These are phyloP conservation scores for Botrytis medusae DNA, from an alignment of 2,329 filamentous ascomycete species.

Conservation along the genomic window DNA sequence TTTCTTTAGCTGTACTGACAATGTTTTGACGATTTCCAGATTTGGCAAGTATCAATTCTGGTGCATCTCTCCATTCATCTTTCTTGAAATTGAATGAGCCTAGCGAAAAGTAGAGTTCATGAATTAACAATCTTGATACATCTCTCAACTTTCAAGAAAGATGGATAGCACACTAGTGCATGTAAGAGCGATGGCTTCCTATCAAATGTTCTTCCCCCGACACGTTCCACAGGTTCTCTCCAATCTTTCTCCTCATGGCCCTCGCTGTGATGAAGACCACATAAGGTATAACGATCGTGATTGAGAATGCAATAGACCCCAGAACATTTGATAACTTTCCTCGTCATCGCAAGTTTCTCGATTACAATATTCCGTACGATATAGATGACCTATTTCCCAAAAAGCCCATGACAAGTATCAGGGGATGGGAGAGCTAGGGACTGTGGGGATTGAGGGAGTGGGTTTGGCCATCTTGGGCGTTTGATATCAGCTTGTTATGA, in stretches of 20 bases:
- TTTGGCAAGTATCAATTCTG: background rate
- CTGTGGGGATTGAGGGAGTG: background rate
- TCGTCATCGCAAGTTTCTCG: background rate
- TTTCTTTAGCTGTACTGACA: background rate
- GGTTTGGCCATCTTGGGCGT: background rate
- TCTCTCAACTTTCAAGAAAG: too few relatives aligned
- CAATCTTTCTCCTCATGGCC: background rate
- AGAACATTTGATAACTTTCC: background rate
- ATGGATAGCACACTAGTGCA: background rate
- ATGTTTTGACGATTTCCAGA: background rate
- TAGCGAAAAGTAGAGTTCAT: background rate
- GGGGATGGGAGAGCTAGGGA: background rate
- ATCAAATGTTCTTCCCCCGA: background rate
- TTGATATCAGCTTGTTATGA: too few relatives aligned
- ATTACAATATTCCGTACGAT: background rate
- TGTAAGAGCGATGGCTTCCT: background rate
- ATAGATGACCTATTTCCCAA: background rate
- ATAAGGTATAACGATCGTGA: background rate
- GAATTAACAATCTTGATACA: background rate
- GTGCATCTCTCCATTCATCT: constrained; percentile 5
- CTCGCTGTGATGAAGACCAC: background rate
- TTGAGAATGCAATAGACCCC: background rate
- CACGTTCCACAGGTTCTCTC: background rate
- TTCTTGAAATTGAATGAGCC: background rate
- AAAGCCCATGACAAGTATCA: background rate